These are phyloP conservation scores for Cenococcum geophilum DNA, from an alignment of 495 filamentous ascomycete genomes.

Conservation along the genomic window DNA sequence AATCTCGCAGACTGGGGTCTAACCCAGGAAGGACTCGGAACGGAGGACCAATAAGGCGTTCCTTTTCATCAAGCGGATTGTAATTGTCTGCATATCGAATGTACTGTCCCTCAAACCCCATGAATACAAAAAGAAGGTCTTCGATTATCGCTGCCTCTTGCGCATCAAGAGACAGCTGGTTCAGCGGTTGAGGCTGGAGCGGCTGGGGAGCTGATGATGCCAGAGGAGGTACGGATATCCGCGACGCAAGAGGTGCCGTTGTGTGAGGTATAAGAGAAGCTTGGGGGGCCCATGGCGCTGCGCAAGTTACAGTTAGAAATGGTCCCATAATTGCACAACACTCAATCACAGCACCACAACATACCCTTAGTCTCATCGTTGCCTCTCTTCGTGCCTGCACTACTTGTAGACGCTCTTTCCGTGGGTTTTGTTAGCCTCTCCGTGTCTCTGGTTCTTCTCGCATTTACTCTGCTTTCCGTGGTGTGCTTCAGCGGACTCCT, in stretches of 20 bases:
- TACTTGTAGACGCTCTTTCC: conserved; percentile 35
- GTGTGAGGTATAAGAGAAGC: conserved; percentile 76
- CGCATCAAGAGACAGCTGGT: conserved; percentile 63
- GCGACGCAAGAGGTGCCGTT: conserved; percentile 77
- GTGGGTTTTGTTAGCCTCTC: conserved; percentile 43
- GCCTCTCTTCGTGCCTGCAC: conserved; percentile 11
- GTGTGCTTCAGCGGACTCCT: conserved; percentile 61
- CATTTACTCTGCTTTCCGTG: conserved; percentile 36
- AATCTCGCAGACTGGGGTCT: conserved; percentile 83
- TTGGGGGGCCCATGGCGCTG: conserved; percentile 74
- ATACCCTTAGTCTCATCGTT: conserved; percentile 18
- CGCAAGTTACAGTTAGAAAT: conserved; percentile 25
- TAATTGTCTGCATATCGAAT: conserved; percentile 78
- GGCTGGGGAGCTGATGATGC: conserved; percentile 64
- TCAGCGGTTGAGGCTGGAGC: conserved; percentile 65
- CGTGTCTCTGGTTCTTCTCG: conserved; percentile 42
- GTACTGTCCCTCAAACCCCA: conserved; percentile 98
- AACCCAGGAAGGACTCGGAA: conserved; percentile 77
- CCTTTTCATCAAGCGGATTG: conserved; percentile 76
- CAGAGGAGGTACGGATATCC: conserved; percentile 77
- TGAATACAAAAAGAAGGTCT: conserved; percentile 88
- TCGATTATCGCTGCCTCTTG: conserved; percentile 86
- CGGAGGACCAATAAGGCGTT: conserved; percentile 70
- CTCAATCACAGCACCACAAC: neutral
- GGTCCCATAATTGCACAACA: conserved; percentile 21